A percentile compares a stretch with the other conserved stretches of the same genome.
phyloP scores from a whole-genome alignment of 2,329 filamentous ascomycete genomes.

The Alternaria novae-zelandiae region DNA sequence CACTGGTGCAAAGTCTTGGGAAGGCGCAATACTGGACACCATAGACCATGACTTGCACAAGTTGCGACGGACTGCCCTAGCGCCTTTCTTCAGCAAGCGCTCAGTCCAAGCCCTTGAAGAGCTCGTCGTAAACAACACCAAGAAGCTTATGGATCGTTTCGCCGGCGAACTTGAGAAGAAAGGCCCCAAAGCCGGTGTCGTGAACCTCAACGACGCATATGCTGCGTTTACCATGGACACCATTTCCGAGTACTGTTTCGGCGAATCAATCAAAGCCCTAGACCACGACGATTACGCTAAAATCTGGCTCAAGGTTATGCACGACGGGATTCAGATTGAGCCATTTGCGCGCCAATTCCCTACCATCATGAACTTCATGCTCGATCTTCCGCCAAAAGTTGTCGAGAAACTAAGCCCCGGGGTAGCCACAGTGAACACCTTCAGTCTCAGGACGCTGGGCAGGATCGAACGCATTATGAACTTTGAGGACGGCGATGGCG shows the following conservation, averaged over 20 bases:
- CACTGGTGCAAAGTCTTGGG: background rate
- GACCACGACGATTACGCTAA: slow-evolving; percentile 5
- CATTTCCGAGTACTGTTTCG: slow-evolving; percentile 19
- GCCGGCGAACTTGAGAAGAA: background rate
- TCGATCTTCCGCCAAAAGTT: background rate
- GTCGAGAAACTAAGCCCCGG: background rate
- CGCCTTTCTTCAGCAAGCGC: slow-evolving; percentile 33
- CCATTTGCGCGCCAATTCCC: background rate
- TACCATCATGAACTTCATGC: background rate
- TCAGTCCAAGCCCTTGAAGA: slow-evolving; percentile 15
- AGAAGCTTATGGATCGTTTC: background rate
- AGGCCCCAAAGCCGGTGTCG: background rate
- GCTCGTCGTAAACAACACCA: slow-evolving; percentile 13
- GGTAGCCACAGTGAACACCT: background rate
- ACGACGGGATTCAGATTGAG: background rate
- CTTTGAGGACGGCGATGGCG: background rate
- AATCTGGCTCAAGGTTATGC: background rate
- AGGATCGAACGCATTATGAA: background rate
- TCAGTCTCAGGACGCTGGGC: background rate
- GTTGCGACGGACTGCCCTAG: slow-evolving; percentile 24
- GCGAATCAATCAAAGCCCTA: slow-evolving; percentile 1
- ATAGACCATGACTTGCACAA: slow-evolving; percentile 33
- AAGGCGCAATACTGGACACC: slow-evolving; percentile 16
- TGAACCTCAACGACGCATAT: slow-evolving; percentile 14
- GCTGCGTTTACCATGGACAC: slow-evolving; percentile 22